Conservation (phyloP, 148 eudicot genomes). For the Euryodendron excelsum region DNA sequence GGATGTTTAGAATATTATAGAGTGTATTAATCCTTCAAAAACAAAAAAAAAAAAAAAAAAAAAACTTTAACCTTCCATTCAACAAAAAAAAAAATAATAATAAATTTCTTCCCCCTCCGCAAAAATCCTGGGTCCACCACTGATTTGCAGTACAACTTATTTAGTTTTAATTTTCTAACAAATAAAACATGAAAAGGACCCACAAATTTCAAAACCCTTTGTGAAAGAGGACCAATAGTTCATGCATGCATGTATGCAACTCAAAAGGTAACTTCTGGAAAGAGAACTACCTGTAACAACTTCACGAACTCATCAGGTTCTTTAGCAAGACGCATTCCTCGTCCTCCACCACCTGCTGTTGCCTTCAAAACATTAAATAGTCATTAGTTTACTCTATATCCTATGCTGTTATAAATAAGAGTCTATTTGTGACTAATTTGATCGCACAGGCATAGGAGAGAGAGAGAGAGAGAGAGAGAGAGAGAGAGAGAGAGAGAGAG, state of each 20-base stretch:
- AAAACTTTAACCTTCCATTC: no score
- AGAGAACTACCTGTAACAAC: conserved; percentile 74
- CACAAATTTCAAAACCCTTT: not conserved
- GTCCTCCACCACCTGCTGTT: conserved; percentile 99
- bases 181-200: not conserved
- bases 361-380: conserved; percentile 51
- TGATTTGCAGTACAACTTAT: not conserved
- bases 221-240: not conserved
- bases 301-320: conserved; percentile 93
- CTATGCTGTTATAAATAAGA: not conserved
- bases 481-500: not conserved
- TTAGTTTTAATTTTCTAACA: not conserved
- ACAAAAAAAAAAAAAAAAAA: no score
- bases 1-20: no score
- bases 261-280: not conserved
- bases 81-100: no score
- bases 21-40: no score
- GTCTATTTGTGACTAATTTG: not conserved
- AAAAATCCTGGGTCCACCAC: no score
- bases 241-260: not conserved
- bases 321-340: conserved; percentile 99
- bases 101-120: no score
- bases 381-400: conserved; percentile 7
- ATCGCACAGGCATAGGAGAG: not conserved
- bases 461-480: not conserved